Base-by-base conservation (phyloP, 75 land plant genomes). In the Sequoia sempervirens region DNA sequence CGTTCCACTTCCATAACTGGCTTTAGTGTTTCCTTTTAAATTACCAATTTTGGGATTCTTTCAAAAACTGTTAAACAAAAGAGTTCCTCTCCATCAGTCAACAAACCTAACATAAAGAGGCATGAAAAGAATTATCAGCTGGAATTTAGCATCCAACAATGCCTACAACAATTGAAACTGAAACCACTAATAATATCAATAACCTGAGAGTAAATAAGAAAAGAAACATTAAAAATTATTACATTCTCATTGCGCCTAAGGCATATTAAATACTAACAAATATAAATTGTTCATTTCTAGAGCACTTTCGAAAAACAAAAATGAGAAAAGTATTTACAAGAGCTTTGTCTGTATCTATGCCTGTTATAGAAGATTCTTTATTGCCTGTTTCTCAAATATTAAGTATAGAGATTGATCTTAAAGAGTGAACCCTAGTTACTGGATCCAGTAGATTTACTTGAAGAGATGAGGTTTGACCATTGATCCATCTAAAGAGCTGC, bases 1-100 rank as follows among this genome's bases (percentile, higher is more conserved):
- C 79, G 78, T 38, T n/a, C 83, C 8, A 79, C 87, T 23, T 85
- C 88, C 92, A 88, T 90, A 28, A 68, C 40, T 30, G 10, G 1
- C 9, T 79, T 40, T 40, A 37, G 28, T 40, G 43, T 30, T 38
- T 79, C 43, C 38, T 30, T 20, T 34, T 34, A 34, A 34, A 34
- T 34, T 34, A 34, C 36, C 36, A 34, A 34, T 34, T 34, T 34
- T 34, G 36, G 36, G 36, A 34, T 0, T 34, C 36, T 34, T 34
- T 34, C 36, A 34, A 34, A 34, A 34, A 34, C 36, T 2, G 9
- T 70, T 70, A 70, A 11, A 70, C 36, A 30, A 70, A 28, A 70
- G 26, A 70, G 73, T 70, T 70, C 73, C 73, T 70, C 36, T 61
- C 73, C 32, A 70, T 10, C 32, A 30, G 37, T 70, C 36, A 70